Conservation (phyloP, 2,329 filamentous ascomycete species). For the Mariannaea sp. region DNA sequence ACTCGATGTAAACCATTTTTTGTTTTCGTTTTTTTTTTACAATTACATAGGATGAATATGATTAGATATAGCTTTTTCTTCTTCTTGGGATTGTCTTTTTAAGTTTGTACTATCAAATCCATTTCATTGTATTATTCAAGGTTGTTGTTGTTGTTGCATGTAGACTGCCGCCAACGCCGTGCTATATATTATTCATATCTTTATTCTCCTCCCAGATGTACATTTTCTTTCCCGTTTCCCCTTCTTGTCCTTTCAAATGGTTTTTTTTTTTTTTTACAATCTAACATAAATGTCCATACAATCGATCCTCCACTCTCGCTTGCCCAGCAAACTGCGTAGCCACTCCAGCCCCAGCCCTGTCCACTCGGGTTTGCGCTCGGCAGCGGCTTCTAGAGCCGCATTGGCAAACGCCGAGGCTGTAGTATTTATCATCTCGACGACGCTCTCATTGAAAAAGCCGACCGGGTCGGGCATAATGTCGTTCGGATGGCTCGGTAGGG, state of each 20-base stretch:
- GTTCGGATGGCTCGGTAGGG: conserved; percentile 41
- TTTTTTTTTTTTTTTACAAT: conserved; percentile 52
- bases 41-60: conserved; percentile 17
- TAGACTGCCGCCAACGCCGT: background rate
- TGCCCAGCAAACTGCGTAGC: conserved; percentile 79
- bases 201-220: too few species aligned
- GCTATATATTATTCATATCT: background rate
- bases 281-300: conserved; percentile 88
- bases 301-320: conserved; percentile 86
- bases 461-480: conserved; percentile 34
- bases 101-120: conserved; percentile 4
- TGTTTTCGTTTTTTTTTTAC: too few species aligned
- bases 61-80: conserved; percentile 11
- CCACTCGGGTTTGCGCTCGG: conserved; percentile 65
- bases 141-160: too few species aligned
- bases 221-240: too few species aligned
- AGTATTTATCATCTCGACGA: conserved; percentile 65
- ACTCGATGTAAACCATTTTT: conserved; percentile 27
- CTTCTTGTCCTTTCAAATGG: too few species aligned
- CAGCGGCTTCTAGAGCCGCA: conserved; percentile 67
- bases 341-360: conserved; percentile 83
- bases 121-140: too few species aligned
- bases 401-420: conserved; percentile 71
- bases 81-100: too few species aligned
- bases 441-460: conserved; percentile 52